A percentile compares a stretch with the other conserved stretches of the same genome.
Evolutionary conservation across 2,329 filamentous ascomycete genomes (phyloP).

Genomic region (Reticulascus tulasneorum): DNA sequence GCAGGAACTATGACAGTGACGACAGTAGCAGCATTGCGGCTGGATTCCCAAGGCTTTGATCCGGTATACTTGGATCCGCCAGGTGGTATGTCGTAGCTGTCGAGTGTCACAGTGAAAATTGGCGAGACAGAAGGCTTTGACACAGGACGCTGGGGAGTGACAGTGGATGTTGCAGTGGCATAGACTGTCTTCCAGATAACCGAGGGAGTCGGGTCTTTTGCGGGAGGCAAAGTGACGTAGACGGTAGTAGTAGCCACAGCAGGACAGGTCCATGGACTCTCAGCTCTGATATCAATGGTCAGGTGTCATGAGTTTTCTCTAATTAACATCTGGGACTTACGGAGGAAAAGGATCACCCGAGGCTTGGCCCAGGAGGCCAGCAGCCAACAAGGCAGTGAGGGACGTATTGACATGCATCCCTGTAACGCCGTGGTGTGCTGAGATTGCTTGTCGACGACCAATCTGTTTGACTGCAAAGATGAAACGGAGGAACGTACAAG

Average conservation of each 20-base stretch:
- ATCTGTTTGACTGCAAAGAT: constrained; percentile 18
- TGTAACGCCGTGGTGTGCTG: constrained; percentile 3
- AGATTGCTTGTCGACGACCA: background rate
- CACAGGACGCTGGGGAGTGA: constrained; percentile 6
- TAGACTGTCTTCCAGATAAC: constrained; percentile 9
- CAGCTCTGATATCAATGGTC: constrained; percentile 13
- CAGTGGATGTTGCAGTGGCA: constrained; percentile 8
- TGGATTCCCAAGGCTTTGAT: constrained; percentile 14
- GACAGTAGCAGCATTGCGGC: constrained; percentile 2
- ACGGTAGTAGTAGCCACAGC: constrained; percentile 37
- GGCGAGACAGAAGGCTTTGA: constrained; percentile 11
- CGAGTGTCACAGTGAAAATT: constrained; percentile 13
- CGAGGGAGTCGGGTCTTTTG: constrained; percentile 16
- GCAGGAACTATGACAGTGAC: constrained; percentile 16
- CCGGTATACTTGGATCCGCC: constrained; percentile 16
- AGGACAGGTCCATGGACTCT: constrained; percentile 27
- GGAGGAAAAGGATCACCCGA: constrained; percentile 27
- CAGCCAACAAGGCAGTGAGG: constrained; percentile 30
- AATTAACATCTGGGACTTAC: constrained; percentile 21
- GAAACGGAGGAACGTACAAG: constrained; percentile 9
- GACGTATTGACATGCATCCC: constrained; percentile 35
- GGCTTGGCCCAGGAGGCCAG: constrained; percentile 27
- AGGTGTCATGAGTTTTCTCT: constrained; percentile 8
- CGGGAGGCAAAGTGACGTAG: constrained; percentile 42
- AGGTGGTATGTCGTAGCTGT: constrained; percentile 13